Conservation (phyloP, 2,329 filamentous ascomycete genomes). For the Monilinia aucupariae region DNA sequence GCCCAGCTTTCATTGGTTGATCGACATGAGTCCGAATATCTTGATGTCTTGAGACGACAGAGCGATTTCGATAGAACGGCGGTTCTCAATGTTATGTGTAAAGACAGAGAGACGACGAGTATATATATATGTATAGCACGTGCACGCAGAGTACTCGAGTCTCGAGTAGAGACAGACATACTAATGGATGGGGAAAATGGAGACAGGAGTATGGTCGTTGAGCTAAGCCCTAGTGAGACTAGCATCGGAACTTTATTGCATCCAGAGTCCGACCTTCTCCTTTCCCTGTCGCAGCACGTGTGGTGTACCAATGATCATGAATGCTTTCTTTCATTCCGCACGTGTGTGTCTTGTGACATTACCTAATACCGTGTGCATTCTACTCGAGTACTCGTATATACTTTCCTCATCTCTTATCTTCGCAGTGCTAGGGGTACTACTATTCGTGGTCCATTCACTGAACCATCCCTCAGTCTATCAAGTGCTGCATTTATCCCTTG, state of each 20-base stretch:
- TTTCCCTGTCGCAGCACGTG: neutral
- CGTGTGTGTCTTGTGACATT: too few relatives aligned
- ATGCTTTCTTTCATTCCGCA: too few relatives aligned
- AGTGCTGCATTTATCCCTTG: constrained; percentile 62
- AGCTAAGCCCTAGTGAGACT: neutral
- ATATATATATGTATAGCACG: too few relatives aligned
- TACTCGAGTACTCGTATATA: neutral
- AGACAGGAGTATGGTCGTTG: too few relatives aligned
- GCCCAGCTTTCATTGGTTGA: neutral
- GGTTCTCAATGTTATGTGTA: too few relatives aligned
- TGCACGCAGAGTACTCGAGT: too few relatives aligned
- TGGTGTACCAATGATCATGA: neutral
- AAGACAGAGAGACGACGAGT: too few relatives aligned
- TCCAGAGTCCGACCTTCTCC: too few relatives aligned
- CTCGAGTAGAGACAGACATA: too few relatives aligned
- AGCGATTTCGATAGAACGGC: too few relatives aligned
- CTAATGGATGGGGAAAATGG: neutral
- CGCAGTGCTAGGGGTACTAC: constrained; percentile 44
- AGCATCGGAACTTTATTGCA: neutral
- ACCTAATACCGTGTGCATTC: neutral
- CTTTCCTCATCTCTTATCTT: neutral
- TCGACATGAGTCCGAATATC: neutral
- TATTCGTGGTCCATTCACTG: constrained; percentile 62
- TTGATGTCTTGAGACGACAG: too few relatives aligned
- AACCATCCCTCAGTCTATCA: constrained; percentile 59